These are phyloP conservation scores for Inonotus obliquus DNA, from an alignment of 1,284 basidiomycete genomes.

Conservation along the genomic window DNA sequence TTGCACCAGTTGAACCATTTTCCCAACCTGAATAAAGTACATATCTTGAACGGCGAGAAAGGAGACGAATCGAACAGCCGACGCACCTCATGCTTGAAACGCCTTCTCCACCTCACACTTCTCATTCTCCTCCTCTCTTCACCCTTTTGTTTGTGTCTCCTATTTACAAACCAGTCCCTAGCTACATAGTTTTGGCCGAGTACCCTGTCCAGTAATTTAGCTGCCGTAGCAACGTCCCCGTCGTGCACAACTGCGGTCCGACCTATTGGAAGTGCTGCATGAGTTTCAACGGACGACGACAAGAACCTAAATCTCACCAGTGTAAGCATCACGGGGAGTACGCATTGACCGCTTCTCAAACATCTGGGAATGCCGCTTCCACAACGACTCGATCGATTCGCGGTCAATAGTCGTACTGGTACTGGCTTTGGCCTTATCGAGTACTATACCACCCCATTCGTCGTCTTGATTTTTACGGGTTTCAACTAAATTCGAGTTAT, in stretches of 20 bases:
- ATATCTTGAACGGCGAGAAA: neutral
- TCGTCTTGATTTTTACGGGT: neutral
- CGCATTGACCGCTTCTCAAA: neutral
- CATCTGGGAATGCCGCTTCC: neutral
- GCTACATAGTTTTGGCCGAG: conserved; percentile 54
- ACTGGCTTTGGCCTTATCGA: too few species aligned
- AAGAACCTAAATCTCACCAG: neutral
- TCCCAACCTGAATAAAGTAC: conserved; percentile 48
- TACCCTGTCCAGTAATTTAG: conserved; percentile 45
- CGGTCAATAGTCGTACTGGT: too few species aligned
- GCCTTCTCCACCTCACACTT: conserved; percentile 62
- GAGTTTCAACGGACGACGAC: neutral
- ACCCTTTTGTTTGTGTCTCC: conserved; percentile 71
- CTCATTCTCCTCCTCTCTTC: conserved; percentile 57
- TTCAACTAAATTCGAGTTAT: neutral
- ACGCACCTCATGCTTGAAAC: conserved; percentile 65
- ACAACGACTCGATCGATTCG: neutral
- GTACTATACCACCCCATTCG: too few species aligned
- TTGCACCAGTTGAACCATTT: conserved; percentile 51
- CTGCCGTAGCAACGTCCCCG: conserved; percentile 39
- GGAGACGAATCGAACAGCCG: neutral
- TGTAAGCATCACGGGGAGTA: neutral
- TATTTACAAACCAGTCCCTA: conserved; percentile 41
- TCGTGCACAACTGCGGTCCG: conserved; percentile 41
- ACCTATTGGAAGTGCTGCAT: conserved; percentile 31